Evolutionary conservation across 2,329 filamentous ascomycete species (phyloP), one percentile per base, ranked within the genome.

Genomic region (Venturia pyrina): DNA sequence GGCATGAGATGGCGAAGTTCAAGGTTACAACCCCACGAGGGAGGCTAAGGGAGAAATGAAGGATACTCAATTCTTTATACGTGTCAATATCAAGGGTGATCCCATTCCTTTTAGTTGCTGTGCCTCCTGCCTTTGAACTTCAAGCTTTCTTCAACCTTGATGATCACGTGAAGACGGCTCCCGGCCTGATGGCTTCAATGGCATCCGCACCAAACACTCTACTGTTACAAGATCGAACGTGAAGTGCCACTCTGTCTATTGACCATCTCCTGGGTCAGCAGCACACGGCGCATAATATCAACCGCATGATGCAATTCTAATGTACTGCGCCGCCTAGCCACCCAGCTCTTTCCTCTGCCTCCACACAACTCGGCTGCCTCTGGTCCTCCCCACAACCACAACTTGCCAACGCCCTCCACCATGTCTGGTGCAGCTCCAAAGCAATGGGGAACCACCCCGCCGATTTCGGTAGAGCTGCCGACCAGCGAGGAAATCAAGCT

Each of bases 391-490:
- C 53, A 37, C 53, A 34, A 8, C 32, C 17, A 32, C 32, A 59
- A 32, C 50, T 34, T 34, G 50, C 50, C 50, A 37, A 59, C 53
- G 19, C 37, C 28, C 13, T 5, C 60, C 43, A 62, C 19, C 24
- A 65, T 65, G 63, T 59, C 53, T 59, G 53, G 53, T 32, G 50
- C 63, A 34, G n/a, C 24, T 6, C n/a, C 24, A 11, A 21, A 66
- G 56, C 77, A 78, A 68, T 87, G 83, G 81, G 93, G 93, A 73
- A 85, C 96, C 60, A 97, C 92, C 67, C 88, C 88, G 71, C 89
- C 95, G 60, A 90, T 99, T 46, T 96, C 92, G 24, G 83, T 83
- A 15, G 81, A 83, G 28, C 82, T 92, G 32, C 95, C 95, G 5
- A 95, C 89, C 0, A 84, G 89, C 65, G 80, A 84, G 46, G 93